Conservation (phyloP, 1,139 yeast genomes). For the Saccharomycopsis hybrid region DNA sequence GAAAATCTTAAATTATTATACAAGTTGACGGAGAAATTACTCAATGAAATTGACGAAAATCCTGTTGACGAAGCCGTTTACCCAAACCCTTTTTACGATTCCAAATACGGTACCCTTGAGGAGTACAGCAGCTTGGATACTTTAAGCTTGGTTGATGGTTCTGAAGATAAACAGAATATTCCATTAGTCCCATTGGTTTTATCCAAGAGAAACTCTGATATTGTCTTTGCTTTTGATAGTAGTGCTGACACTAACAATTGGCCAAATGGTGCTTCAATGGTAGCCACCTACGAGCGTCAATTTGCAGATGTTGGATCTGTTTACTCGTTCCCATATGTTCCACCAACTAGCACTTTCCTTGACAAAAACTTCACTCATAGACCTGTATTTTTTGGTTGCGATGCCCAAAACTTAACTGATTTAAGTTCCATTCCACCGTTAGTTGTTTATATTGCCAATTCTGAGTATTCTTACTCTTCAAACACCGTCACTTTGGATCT, state of each 20-base stretch:
- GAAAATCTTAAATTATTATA: slow-evolving; percentile 32
- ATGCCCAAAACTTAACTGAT: slow-evolving; percentile 56
- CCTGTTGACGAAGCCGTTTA: slow-evolving; percentile 62
- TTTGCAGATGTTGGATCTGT: slow-evolving; percentile 51
- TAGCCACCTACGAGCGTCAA: slow-evolving; percentile 63
- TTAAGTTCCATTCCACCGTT: slow-evolving; percentile 59
- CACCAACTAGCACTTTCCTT: slow-evolving; percentile 59
- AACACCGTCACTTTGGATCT: slow-evolving; percentile 71
- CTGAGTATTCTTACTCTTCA: slow-evolving; percentile 59
- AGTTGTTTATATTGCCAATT: slow-evolving; percentile 72
- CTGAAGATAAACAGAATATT: slow-evolving; percentile 74
- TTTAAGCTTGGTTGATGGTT: slow-evolving; percentile 70
- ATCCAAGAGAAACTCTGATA: slow-evolving; percentile 65
- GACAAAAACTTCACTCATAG: slow-evolving; percentile 47
- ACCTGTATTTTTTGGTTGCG: slow-evolving; percentile 66
- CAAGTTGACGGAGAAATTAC: slow-evolving; percentile 27
- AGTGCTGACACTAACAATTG: slow-evolving; percentile 63
- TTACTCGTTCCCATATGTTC: slow-evolving; percentile 75
- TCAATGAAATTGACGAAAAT: slow-evolving; percentile 32
- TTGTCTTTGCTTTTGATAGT: slow-evolving; percentile 60
- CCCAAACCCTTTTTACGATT: slow-evolving; percentile 69
- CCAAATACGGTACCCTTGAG: slow-evolving; percentile 29
- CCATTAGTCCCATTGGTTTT: slow-evolving; percentile 76
- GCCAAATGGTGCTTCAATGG: slow-evolving; percentile 76
- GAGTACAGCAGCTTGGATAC: background rate